phyloP scores from a whole-genome alignment of 495 filamentous ascomycete genomes.

The Talaromyces thailandensis region DNA sequence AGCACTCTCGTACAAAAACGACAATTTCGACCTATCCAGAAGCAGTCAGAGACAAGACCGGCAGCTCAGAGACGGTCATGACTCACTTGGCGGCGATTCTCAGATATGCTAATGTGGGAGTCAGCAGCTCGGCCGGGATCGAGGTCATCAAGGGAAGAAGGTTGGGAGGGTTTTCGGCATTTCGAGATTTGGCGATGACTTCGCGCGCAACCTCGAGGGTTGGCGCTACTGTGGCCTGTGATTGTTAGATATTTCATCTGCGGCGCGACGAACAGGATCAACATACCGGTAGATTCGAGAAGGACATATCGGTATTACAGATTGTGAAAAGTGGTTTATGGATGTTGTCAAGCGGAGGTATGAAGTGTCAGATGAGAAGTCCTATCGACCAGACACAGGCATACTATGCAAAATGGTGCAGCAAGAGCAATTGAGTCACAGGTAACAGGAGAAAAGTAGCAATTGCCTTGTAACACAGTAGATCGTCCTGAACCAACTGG shows the following conservation, averaged over 20 bases:
- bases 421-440: background rate
- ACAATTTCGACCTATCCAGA: constrained; percentile 31
- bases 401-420: background rate
- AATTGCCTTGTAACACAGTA: background rate
- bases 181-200: constrained; percentile 40
- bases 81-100: constrained; percentile 72
- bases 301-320: background rate
- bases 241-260: background rate
- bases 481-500: background rate
- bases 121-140: constrained; percentile 84
- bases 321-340: background rate
- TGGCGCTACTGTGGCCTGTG: constrained; percentile 29
- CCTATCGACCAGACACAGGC: background rate
- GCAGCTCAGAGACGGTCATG: background rate
- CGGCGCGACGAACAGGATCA: background rate
- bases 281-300: background rate
- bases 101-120: constrained; percentile 83
- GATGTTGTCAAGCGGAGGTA: background rate
- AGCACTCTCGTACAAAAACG: constrained; percentile 89
- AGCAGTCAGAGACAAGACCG: constrained; percentile 7
- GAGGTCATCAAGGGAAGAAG: constrained; percentile 78
- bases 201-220: constrained; percentile 37
- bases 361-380: no score
- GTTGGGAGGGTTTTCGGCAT: constrained; percentile 57
- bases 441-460: background rate